Conservation (phyloP, 2,329 filamentous ascomycete genomes). For the Aspergillus ustus region DNA sequence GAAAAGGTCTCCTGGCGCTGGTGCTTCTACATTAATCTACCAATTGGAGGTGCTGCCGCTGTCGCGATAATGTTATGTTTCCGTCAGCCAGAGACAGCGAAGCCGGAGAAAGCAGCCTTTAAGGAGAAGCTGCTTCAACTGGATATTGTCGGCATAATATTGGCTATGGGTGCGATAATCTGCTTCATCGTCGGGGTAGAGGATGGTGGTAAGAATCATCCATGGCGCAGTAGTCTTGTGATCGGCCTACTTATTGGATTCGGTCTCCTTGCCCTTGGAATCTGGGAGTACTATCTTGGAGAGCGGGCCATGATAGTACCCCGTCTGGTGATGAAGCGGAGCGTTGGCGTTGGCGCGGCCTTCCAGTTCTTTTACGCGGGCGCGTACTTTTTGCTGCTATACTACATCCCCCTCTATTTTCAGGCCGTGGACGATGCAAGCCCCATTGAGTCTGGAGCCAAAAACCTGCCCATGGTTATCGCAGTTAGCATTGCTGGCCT, state of each 20-base stretch:
- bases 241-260: slow-evolving; percentile 44
- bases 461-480: slow-evolving; percentile 10
- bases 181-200: slow-evolving; percentile 61
- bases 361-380: slow-evolving; percentile 1
- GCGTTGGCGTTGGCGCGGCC: background rate
- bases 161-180: slow-evolving; percentile 58
- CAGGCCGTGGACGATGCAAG: slow-evolving; percentile 10
- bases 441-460: slow-evolving; percentile 9
- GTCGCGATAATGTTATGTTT: background rate
- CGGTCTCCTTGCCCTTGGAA: slow-evolving; percentile 4
- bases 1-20: slow-evolving; percentile 13
- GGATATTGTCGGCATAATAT: slow-evolving; percentile 53
- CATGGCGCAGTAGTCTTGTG: slow-evolving; percentile 51
- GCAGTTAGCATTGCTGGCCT: background rate
- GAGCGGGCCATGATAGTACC: background rate
- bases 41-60: slow-evolving; percentile 3
- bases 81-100: background rate
- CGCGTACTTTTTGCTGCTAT: slow-evolving; percentile 9
- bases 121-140: background rate
- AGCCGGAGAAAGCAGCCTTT: background rate
- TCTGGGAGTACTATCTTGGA: background rate
- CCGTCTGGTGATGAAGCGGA: background rate
- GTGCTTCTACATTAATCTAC: slow-evolving; percentile 22
- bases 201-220: slow-evolving; percentile 58
- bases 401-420: slow-evolving; percentile 22